Base-by-base conservation (phyloP, 305 asterid genomes). In the Caryopteris hybrid region DNA sequence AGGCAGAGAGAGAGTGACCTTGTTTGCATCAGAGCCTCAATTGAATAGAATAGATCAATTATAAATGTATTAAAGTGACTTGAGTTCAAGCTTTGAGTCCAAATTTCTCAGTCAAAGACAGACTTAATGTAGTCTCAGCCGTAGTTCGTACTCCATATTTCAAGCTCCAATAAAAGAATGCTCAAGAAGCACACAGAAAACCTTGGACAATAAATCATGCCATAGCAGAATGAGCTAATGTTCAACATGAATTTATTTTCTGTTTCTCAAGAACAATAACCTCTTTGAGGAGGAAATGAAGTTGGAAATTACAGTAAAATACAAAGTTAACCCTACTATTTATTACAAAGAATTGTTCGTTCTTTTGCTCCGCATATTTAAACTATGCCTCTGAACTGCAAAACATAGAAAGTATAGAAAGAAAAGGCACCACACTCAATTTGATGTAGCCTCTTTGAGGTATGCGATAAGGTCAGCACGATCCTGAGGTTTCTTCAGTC, bases 391-490 rank as follows among this genome's bases (percentile, higher is more conserved):
- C 79, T 56, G 65, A 62, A 51, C 74, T 75, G 77, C 73, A 78
- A 78, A 81, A 78, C 64, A 64, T 46, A 27, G 46, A 55, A 57
- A 67, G 25, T 47, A 45, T 29, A 60, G 52, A 27, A 64, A 21
- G 8, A 69, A 20, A 42, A 58, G 18, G 23, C 12, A 0, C 8
- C 41, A 8, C 20, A 31, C 25, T 72, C 41, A 65, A 55, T 50
- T 48, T 20, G 74, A 76, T 29, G 90, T 84, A 4, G 90, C 67
- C 61, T 72, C 78, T 65, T 84, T 81, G 63, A 84, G 85, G 76
- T 84, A 84, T 1, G 90, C 80, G 47, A 84, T 84, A 43, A 84
- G 89, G 72, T 84, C 89, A 0, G 87, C 89, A 17, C 89, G 85
- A 0, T 81, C 90, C 65, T 84, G 83, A 6, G 90, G 90, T 72